A percentile compares a stretch with the other conserved stretches of the same genome.
These are phyloP conservation scores for Exophiala mesophila DNA, from an alignment of 2,329 filamentous ascomycete genomes.

Conservation along the genomic window DNA sequence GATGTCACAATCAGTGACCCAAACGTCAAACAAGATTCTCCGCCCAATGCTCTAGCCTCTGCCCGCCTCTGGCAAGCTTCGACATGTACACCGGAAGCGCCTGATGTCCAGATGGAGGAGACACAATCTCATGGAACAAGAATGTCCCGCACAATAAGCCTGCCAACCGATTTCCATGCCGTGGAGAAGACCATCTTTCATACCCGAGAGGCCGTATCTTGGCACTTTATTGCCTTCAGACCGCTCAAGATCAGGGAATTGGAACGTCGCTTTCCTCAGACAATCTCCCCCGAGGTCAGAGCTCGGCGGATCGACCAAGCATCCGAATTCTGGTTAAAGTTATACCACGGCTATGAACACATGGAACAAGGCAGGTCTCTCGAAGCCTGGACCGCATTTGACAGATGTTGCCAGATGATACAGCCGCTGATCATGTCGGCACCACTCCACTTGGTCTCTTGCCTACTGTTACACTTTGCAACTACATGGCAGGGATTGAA, in stretches of 20 bases:
- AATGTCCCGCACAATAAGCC: constrained; percentile 4
- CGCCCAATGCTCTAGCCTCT: constrained; percentile 2
- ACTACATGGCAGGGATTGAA: constrained; percentile 14
- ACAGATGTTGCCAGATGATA: constrained; percentile 16
- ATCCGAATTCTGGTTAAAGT: constrained; percentile 17
- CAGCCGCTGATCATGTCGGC: constrained; percentile 14
- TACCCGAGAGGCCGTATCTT: constrained; percentile 12
- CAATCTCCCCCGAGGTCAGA: constrained; percentile 11
- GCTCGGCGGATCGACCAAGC: constrained; percentile 14
- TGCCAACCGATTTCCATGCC: constrained; percentile 10
- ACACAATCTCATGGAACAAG: neutral
- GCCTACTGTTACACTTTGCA: constrained; percentile 18
- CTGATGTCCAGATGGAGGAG: neutral
- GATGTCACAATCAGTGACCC: constrained; percentile 4
- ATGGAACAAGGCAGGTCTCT: constrained; percentile 7
- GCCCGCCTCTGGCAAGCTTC: neutral
- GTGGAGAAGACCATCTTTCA: constrained; percentile 13
- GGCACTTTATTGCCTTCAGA: constrained; percentile 18
- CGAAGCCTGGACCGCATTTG: constrained; percentile 12
- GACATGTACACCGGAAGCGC: neutral
- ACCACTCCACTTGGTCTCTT: constrained; percentile 18
- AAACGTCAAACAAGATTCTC: constrained; percentile 13
- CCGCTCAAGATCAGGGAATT: constrained; percentile 14
- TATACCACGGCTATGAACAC: constrained; percentile 13
- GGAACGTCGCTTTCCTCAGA: constrained; percentile 11